Evolutionary conservation across 352 stramenopile species (phyloP).

Genomic region (Pythium coloratum): DNA sequence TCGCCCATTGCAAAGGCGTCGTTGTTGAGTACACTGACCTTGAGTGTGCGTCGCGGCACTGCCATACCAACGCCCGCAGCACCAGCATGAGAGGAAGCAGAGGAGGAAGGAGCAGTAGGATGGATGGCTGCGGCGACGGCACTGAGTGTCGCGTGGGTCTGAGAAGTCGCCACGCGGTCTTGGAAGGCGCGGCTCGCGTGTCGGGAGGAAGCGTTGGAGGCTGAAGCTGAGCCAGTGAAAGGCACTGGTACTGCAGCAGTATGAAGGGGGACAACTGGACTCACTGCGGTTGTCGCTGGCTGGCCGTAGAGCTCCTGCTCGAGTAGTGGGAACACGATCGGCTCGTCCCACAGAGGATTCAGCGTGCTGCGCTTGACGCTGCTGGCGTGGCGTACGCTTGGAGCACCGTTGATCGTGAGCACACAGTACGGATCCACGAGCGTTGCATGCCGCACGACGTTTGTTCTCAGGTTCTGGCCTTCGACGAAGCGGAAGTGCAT

Average conservation of each 20-base stretch:
- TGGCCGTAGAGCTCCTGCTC: conserved; percentile 31
- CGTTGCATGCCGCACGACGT: conserved; percentile 30
- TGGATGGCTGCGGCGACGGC: conserved; percentile 18
- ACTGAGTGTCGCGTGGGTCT: conserved; percentile 13
- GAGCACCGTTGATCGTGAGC: conserved; percentile 31
- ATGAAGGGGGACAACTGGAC: background rate
- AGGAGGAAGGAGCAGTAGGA: background rate
- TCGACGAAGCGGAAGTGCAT: conserved; percentile 57
- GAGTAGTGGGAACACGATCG: conserved; percentile 30
- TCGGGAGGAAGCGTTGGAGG: conserved; percentile 20
- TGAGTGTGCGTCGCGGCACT: conserved; percentile 34
- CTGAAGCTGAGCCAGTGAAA: background rate
- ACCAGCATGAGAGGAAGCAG: background rate
- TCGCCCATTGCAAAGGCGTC: conserved; percentile 52
- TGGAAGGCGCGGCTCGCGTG: conserved; percentile 19
- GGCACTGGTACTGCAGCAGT: background rate
- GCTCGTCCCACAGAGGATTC: conserved; percentile 40
- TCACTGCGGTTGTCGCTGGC: background rate
- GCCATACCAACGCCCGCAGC: conserved; percentile 14
- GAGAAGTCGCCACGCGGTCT: conserved; percentile 7
- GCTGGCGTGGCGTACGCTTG: conserved; percentile 37
- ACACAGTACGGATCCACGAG: conserved; percentile 59
- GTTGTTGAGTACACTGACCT: conserved; percentile 55
- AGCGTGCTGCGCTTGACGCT: conserved; percentile 38
- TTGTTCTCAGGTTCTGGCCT: conserved; percentile 45